phyloP scores from a whole-genome alignment of 345 rosid species.

The Erysimum cheiranthoides region DNA sequence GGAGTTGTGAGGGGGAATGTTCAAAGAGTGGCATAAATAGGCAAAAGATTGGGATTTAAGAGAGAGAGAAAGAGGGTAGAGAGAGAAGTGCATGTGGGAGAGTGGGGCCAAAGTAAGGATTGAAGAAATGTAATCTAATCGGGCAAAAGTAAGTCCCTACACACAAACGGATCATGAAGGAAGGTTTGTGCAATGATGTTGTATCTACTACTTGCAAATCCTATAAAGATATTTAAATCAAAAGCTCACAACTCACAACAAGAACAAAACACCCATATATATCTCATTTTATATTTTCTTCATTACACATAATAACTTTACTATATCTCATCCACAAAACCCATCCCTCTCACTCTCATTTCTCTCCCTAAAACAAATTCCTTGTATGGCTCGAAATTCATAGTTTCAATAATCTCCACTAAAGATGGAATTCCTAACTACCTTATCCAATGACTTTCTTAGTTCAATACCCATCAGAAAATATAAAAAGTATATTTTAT shows the following conservation, averaged over 20 bases:
- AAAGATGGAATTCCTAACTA: constrained; percentile 33
- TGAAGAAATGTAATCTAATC: constrained; percentile 35
- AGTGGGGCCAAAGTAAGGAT: constrained; percentile 40
- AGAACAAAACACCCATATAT: constrained; percentile 39
- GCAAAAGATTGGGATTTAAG: constrained; percentile 27
- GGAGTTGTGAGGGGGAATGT: constrained; percentile 43
- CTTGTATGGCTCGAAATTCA: constrained; percentile 37
- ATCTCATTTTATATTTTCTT: constrained; percentile 19
- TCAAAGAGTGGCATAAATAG: constrained; percentile 41
- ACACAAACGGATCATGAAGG: constrained; percentile 43
- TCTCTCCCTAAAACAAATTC: constrained; percentile 22
- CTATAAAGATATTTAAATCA: constrained; percentile 24
- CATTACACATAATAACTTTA: constrained; percentile 4
- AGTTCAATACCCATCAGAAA: background rate
- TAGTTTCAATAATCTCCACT: constrained; percentile 34
- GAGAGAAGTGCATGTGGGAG: constrained; percentile 47
- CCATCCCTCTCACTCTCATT: constrained; percentile 40
- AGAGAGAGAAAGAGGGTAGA: constrained; percentile 15
- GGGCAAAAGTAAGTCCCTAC: constrained; percentile 45
- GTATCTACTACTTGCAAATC: constrained; percentile 37
- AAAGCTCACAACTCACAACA: constrained; percentile 40
- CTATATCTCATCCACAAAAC: constrained; percentile 32
- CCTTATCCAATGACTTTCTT: constrained; percentile 37
- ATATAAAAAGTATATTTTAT: background rate
- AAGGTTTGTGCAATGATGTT: constrained; percentile 43